phyloP scores from a whole-genome alignment of 352 stramenopile species.

The Phytophthora cactorum region DNA sequence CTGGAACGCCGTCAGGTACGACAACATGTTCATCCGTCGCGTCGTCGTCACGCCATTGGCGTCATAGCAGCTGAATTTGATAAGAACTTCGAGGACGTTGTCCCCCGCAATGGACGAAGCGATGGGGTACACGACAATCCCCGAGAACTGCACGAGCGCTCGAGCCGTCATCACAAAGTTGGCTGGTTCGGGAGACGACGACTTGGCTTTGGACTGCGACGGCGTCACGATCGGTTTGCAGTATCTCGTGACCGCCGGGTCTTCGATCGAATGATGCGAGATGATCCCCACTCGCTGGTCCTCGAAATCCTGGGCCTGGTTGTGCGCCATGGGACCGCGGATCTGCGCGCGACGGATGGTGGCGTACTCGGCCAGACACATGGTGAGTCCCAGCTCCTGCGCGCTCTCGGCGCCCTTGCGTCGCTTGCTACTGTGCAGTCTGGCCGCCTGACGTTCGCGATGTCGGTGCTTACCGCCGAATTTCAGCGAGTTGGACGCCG shows the following conservation, averaged over 20 bases:
- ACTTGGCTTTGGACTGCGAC: slow-evolving; percentile 14
- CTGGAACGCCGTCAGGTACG: slow-evolving; percentile 54
- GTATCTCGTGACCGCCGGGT: slow-evolving; percentile 61
- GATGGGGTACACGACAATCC: slow-evolving; percentile 67
- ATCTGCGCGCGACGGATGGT: slow-evolving; percentile 57
- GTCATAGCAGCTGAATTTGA: slow-evolving; percentile 75
- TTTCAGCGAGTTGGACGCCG: slow-evolving; percentile 45
- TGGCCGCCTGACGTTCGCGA: slow-evolving; percentile 18
- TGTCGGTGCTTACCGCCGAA: slow-evolving; percentile 50
- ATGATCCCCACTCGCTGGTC: slow-evolving; percentile 73
- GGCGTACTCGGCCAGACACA: slow-evolving; percentile 71
- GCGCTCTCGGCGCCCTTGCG: slow-evolving; percentile 9
- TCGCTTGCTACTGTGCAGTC: slow-evolving; percentile 13
- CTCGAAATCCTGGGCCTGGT: slow-evolving; percentile 39
- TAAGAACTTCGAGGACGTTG: slow-evolving; percentile 61
- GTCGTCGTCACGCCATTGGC: slow-evolving; percentile 42
- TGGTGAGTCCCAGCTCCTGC: slow-evolving; percentile 43
- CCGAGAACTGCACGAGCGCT: slow-evolving; percentile 68
- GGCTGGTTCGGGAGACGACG: slow-evolving; percentile 12
- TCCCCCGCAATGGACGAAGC: slow-evolving; percentile 41
- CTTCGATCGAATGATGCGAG: slow-evolving; percentile 71
- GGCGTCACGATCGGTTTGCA: slow-evolving; percentile 62
- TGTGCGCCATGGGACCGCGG: slow-evolving; percentile 36
- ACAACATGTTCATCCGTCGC: slow-evolving; percentile 57
- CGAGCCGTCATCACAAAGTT: slow-evolving; percentile 45